phyloP scores from a whole-genome alignment of 2,329 filamentous ascomycete species.

The Phialocephala sp. region DNA sequence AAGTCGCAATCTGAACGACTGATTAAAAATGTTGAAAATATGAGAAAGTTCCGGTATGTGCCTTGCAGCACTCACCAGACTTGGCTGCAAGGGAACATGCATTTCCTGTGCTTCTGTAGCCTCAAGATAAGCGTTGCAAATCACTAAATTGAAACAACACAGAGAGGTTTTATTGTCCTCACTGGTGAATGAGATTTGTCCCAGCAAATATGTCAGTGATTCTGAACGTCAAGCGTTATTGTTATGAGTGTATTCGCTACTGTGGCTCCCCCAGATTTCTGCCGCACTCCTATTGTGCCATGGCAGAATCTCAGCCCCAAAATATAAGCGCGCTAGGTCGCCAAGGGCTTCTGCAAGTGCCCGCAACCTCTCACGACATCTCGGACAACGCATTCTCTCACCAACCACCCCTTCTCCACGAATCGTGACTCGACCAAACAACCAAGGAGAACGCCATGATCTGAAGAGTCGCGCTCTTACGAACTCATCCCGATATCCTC shows the following conservation, averaged over 20 bases:
- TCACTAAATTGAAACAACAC: not conserved
- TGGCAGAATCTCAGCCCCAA: not conserved
- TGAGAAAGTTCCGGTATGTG: constrained; percentile 15
- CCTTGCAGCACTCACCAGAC: constrained; percentile 5
- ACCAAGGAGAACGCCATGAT: constrained; percentile 20
- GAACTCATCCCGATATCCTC: constrained; percentile 13
- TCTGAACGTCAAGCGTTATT: not conserved
- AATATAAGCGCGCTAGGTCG: not conserved
- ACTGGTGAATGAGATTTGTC: not conserved
- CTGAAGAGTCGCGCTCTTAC: constrained; percentile 13
- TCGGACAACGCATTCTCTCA: constrained; percentile 15
- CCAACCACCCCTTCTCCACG: constrained; percentile 14
- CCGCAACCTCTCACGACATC: not conserved
- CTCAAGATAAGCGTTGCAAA: not conserved
- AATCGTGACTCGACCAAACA: constrained; percentile 14
- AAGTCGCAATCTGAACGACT: not conserved
- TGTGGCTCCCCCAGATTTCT: not conserved
- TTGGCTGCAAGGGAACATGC: not conserved
- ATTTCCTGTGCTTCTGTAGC: not conserved
- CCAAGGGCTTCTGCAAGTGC: not conserved
- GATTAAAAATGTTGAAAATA: not conserved
- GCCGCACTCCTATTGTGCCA: not conserved
- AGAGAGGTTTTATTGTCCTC: not conserved
- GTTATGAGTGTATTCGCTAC: not conserved
- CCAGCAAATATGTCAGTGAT: not conserved